A percentile compares a stretch with the other conserved stretches of the same genome.
Conservation (phyloP, 1,139 yeast species). For the Hemisphaericaspora lyxosophila region DNA sequence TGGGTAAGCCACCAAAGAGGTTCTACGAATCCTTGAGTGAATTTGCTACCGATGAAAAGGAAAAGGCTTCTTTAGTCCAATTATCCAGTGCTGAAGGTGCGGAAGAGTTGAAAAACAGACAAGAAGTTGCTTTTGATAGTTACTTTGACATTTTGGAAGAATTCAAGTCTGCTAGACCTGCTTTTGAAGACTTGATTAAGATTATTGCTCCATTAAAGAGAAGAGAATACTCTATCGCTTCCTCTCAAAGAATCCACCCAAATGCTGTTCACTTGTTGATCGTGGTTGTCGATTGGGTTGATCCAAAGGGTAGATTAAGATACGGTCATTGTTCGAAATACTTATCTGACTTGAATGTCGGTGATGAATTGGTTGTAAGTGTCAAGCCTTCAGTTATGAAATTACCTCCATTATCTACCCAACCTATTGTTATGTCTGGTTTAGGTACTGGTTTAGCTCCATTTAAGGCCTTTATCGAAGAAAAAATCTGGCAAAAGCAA, state of each 20-base stretch:
- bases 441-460: slow-evolving; percentile 98
- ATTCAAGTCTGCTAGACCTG: slow-evolving; percentile 81
- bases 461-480: slow-evolving; percentile 95
- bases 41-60: slow-evolving; percentile 68
- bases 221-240: slow-evolving; percentile 98
- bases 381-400: slow-evolving; percentile 98
- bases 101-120: slow-evolving; percentile 77
- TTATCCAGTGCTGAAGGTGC: slow-evolving; percentile 83
- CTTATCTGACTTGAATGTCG: slow-evolving; percentile 73
- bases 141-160: slow-evolving; percentile 81
- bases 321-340: slow-evolving; percentile 94
- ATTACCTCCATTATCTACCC: slow-evolving; percentile 80
- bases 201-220: slow-evolving; percentile 87
- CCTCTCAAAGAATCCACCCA: slow-evolving; percentile 89
- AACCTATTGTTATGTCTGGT: slow-evolving; percentile 96
- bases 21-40: slow-evolving; percentile 82
- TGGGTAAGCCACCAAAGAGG: slow-evolving; percentile 95
- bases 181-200: slow-evolving; percentile 67
- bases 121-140: slow-evolving; percentile 79
- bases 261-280: slow-evolving; percentile 87
- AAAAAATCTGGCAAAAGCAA: slow-evolving; percentile 88
- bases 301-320: slow-evolving; percentile 80
- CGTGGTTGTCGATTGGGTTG: slow-evolving; percentile 97
- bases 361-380: slow-evolving; percentile 86
- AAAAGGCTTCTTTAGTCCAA: slow-evolving; percentile 59